Evolutionary conservation across 2,329 filamentous ascomycete genomes (phyloP), one percentile per base, ranked within the genome.

Genomic region (Xylariaceae sp.): DNA sequence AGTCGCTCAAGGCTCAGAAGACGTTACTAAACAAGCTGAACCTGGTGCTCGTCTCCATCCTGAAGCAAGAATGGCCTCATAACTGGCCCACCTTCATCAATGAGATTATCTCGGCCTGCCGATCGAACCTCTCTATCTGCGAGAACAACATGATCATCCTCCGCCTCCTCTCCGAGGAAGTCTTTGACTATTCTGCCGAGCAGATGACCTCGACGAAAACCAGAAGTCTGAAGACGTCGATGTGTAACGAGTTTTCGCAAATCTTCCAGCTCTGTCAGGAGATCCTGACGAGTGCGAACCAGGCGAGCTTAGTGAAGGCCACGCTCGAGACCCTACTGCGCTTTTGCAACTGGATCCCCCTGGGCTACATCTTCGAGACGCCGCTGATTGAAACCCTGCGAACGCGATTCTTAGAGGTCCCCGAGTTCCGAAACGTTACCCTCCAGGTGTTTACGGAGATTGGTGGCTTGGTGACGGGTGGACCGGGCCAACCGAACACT

Each of bases 31-130:
- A 98, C 84, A 99, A 99, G 81, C 87, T 99, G 60, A 99, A 99
- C 71, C 85, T 99, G 68, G 93, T 98, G 56, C 89, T 99, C 62
- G 91, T 99, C 67, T 97, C 93, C 55, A 93, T 99, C 62, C 81
- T 99, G 71, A 99, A 99, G 82, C 95, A 99, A 78, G 95, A 99
- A 77, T 99, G 95, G 95, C 95, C 95, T 54, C 93, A 98, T 78
- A 96, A 99, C 81, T 99, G 96, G 95, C 95, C 96, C 10, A 96
- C 92, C 19, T 99, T 99, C 77, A 98, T 99, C 83, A 98, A 98
- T 81, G 95, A 99, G 80, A 99, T 99, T 75, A 92, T 99, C 68
- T 89, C 91, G 20, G 93, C 95, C 53, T 98, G 93, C 77, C 93
- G 96, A 73, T 93, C 91, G 65, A 97, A 90, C 75, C 81, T 99